Evolutionary conservation across 352 stramenopile species (phyloP), one percentile per base, ranked within the genome.

Genomic region (Aphanomyces astaci): DNA sequence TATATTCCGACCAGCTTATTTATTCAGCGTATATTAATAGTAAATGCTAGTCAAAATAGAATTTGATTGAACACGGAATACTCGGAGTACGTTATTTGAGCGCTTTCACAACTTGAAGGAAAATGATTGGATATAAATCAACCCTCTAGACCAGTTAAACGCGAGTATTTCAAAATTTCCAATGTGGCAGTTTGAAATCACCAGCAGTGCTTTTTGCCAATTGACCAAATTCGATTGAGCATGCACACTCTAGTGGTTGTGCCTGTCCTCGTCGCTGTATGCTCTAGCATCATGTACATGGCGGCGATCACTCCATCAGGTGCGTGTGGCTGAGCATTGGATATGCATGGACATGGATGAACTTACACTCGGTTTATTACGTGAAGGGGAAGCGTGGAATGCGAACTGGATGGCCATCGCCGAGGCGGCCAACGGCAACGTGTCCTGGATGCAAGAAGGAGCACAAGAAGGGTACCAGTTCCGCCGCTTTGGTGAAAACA

Each of bases 401-500:
- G 40, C 53, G 24, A 27, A 43, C 15, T 68, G 62, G 62, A 59
- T 68, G 7, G 43, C 10, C 24, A n/a, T 22, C 9, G 62, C 62
- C n/a, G 62, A 57, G 31, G 40, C 25, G 7, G n/a, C 36, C 5
- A 55, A 57, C 19, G 5, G 3, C 15, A 68, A 68, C 30, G 51
- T 68, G n/a, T 33, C 62, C 19, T 94, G 84, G 86, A 63, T 94
- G 49, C 78, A 92, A 63, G 86, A 94, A 71, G 84, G 84, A 11
- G 40, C 75, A 22, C 57, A 56, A 0, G 32, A 66, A 1, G 51
- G 9, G 0, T 71, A 67, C 5, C 48, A 66, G 48, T 59, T 94
- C 30, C 46, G 22, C 31, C 73, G 88, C 24, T 94, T 82, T 82
- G 80, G 80, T 2, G 73, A 87, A 25, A 74, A 82, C 22, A 73